A percentile compares a stretch with the other conserved stretches of the same genome.
Evolutionary conservation across 2,329 filamentous ascomycete species (phyloP).

Genomic region (Daldinia eschscholtzii): DNA sequence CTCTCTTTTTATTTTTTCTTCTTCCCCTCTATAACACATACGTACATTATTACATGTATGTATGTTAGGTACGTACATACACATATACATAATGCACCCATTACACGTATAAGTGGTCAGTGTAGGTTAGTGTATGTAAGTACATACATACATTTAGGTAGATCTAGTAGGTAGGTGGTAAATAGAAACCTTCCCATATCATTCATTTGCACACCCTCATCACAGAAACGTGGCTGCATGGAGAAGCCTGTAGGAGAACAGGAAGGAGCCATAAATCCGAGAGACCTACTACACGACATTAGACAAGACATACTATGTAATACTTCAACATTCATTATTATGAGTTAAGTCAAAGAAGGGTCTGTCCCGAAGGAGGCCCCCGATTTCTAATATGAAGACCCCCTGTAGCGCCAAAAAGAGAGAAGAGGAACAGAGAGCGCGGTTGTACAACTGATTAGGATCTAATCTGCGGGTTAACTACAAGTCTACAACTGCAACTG

Average conservation of each 20-base stretch:
- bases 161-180: no score
- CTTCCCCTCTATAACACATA: neutral
- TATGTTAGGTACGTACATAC: neutral
- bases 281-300: constrained; percentile 4
- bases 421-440: neutral
- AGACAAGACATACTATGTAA: constrained; percentile 8
- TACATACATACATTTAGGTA: no score
- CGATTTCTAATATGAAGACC: constrained; percentile 6
- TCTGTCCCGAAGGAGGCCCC: constrained; percentile 1
- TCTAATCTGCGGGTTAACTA: constrained; percentile 13
- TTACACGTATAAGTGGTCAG: no score
- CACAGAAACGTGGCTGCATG: constrained; percentile 36
- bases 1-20: neutral
- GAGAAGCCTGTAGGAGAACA: constrained; percentile 17
- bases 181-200: constrained; percentile 3
- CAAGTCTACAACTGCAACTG: constrained; percentile 1
- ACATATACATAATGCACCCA: neutral
- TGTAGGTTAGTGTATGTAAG: neutral
- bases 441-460: constrained; percentile 24
- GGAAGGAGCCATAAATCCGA: constrained; percentile 18
- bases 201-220: constrained; percentile 32
- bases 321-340: neutral
- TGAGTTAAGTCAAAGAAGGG: neutral
- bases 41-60: neutral
- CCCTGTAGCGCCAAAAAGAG: constrained; percentile 1